phyloP scores from a whole-genome alignment of 495 filamentous ascomycete genomes.

The Cetradonia linearis region DNA sequence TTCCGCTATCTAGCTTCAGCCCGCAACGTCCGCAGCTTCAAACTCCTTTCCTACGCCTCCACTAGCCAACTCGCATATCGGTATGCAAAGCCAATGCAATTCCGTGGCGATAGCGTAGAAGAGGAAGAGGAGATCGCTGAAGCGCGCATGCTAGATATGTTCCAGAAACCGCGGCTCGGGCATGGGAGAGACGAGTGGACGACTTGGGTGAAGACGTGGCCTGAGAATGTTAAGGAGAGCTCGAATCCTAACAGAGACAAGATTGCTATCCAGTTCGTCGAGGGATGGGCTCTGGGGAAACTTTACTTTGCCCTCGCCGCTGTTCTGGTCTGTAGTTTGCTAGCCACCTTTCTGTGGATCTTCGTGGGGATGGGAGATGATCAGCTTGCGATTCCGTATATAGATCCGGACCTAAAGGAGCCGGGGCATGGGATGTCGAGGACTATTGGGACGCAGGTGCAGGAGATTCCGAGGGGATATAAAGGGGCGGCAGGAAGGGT shows the following conservation, averaged over 20 bases:
- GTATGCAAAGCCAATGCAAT: conserved; percentile 7
- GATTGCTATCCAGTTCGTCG: conserved; percentile 21
- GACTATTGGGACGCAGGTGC: background rate
- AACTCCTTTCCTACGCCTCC: conserved; percentile 13
- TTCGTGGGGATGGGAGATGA: conserved; percentile 11
- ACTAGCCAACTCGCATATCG: conserved; percentile 15
- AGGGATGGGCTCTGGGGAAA: conserved; percentile 20
- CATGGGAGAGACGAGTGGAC: conserved; percentile 14
- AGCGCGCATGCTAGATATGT: conserved; percentile 15
- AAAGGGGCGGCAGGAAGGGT: conserved; percentile 20
- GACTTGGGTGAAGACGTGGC: conserved; percentile 14
- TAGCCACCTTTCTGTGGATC: conserved; percentile 20
- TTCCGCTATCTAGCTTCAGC: conserved; percentile 16
- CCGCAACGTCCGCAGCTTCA: conserved; percentile 15
- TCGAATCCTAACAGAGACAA: background rate
- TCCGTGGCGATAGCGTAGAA: background rate
- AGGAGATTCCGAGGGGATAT: background rate
- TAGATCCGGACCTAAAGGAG: background rate
- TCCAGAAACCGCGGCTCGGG: conserved; percentile 13
- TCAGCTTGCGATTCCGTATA: background rate
- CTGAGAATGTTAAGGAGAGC: conserved; percentile 6
- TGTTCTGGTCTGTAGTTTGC: conserved; percentile 14
- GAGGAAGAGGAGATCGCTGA: conserved; percentile 14
- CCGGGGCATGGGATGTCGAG: background rate
- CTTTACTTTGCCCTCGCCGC: conserved; percentile 11